phyloP scores from a whole-genome alignment of 2,329 filamentous ascomycete genomes.

The Didymella pinodella region DNA sequence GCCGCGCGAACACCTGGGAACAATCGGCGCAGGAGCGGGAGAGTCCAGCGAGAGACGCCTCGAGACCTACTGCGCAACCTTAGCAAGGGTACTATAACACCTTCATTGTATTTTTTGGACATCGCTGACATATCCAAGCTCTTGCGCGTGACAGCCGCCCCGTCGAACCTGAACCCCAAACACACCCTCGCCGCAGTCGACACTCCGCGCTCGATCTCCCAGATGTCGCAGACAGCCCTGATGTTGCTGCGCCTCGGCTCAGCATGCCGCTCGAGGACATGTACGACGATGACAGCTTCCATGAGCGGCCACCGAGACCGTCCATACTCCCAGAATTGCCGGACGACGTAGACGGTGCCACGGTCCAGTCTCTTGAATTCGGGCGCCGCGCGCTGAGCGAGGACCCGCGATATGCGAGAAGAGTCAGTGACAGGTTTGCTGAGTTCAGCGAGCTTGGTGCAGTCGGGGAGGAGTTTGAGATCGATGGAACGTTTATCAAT shows the following conservation, averaged over 20 bases:
- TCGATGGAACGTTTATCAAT: constrained; percentile 55
- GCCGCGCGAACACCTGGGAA: constrained; percentile 61
- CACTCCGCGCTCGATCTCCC: constrained; percentile 51
- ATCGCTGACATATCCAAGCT: constrained; percentile 42
- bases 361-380: constrained; percentile 60
- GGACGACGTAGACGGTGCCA: constrained; percentile 51
- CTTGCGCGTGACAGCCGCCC: constrained; percentile 59
- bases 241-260: constrained; percentile 51
- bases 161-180: constrained; percentile 58
- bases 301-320: constrained; percentile 50
- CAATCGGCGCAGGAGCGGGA: constrained; percentile 57
- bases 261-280: constrained; percentile 54
- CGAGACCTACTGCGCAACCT: constrained; percentile 63
- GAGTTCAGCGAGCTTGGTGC: constrained; percentile 53
- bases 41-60: constrained; percentile 62
- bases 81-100: constrained; percentile 56
- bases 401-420: constrained; percentile 53
- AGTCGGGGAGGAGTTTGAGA: constrained; percentile 47
- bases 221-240: constrained; percentile 59
- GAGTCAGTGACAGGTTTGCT: constrained; percentile 61
- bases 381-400: constrained; percentile 51
- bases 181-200: constrained; percentile 35
- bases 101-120: neutral
- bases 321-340: constrained; percentile 48
- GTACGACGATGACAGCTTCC: constrained; percentile 54